Conservation (phyloP, 1,139 yeast species). For the Geotrichum citri-aurantii region DNA sequence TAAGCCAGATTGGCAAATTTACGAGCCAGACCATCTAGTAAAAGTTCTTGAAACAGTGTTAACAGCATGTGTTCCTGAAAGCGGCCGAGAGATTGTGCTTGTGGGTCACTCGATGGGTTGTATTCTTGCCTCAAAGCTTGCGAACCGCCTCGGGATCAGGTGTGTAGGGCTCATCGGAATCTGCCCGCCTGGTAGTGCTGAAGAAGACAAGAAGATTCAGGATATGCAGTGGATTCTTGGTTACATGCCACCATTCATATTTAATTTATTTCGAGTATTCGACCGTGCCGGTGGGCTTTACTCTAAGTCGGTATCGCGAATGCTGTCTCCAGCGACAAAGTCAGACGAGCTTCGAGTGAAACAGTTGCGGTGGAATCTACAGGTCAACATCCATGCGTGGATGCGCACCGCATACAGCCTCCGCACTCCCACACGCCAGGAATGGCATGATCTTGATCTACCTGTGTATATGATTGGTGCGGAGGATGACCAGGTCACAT, state of each 20-base stretch:
- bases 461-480: slow-evolving; percentile 55
- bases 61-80: slow-evolving; percentile 16
- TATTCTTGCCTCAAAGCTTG: slow-evolving; percentile 47
- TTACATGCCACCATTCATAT: slow-evolving; percentile 45
- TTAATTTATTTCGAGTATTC: slow-evolving; percentile 51
- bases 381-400: slow-evolving; percentile 51
- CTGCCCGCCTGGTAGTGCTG: slow-evolving; percentile 51
- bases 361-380: slow-evolving; percentile 69
- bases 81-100: slow-evolving; percentile 45
- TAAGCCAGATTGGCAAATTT: slow-evolving; percentile 36
- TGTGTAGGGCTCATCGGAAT: slow-evolving; percentile 39
- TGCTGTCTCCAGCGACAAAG: slow-evolving; percentile 39
- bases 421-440: slow-evolving; percentile 40
- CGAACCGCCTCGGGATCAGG: slow-evolving; percentile 38
- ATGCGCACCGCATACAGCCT: slow-evolving; percentile 51
- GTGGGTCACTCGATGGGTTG: slow-evolving; percentile 79
- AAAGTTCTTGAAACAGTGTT: slow-evolving; percentile 37
- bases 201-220: slow-evolving; percentile 28
- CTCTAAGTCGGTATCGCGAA: slow-evolving; percentile 53
- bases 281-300: slow-evolving; percentile 60
- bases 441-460: slow-evolving; percentile 35
- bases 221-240: slow-evolving; percentile 23
- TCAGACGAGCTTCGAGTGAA: slow-evolving; percentile 44
- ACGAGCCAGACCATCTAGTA: slow-evolving; percentile 47
- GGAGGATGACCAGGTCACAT: slow-evolving; percentile 51